Percentiles rank a stretch among this genome's conserved stretches.
phyloP scores from a whole-genome alignment of 306 rosid species.

The Quercus aquifolioides region DNA sequence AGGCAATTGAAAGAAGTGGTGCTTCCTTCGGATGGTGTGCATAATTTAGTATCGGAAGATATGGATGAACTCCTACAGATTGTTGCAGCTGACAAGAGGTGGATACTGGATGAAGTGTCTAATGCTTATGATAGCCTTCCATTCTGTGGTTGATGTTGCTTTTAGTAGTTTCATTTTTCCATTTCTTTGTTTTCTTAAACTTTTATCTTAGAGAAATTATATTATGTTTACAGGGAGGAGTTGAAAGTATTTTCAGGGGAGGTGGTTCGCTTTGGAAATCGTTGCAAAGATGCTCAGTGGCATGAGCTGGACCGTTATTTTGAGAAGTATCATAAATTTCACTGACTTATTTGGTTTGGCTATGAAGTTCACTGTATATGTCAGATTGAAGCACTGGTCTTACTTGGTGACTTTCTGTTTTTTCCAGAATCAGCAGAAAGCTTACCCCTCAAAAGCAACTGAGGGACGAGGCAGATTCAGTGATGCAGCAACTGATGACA shows the following conservation, averaged over 20 bases:
- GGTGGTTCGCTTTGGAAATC: slow-evolving; percentile 88
- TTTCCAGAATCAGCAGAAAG: slow-evolving; percentile 60
- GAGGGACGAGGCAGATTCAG: slow-evolving; percentile 51
- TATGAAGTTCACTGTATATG: slow-evolving; percentile 3
- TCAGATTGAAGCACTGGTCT: slow-evolving; percentile 15
- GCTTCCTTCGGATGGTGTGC: slow-evolving; percentile 63
- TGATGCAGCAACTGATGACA: slow-evolving; percentile 66
- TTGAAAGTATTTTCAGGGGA: slow-evolving; percentile 72
- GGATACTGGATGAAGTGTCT: slow-evolving; percentile 14
- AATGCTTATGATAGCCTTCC: slow-evolving; percentile 9
- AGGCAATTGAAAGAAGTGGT: slow-evolving; percentile 65
- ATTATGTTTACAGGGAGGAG: slow-evolving; percentile 57
- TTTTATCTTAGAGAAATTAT: slow-evolving; percentile 9
- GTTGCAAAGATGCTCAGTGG: slow-evolving; percentile 90
- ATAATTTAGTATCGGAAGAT: slow-evolving; percentile 69
- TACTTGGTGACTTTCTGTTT: slow-evolving; percentile 20
- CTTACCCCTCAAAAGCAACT: slow-evolving; percentile 50
- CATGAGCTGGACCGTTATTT: slow-evolving; percentile 87
- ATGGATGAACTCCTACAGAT: slow-evolving; percentile 55
- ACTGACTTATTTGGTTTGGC: slow-evolving; percentile 18
- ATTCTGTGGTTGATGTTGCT: slow-evolving; percentile 12
- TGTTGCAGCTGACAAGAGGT: slow-evolving; percentile 82
- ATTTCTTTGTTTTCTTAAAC: neutral
- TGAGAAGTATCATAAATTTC: slow-evolving; percentile 63
- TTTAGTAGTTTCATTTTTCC: neutral